Evolutionary conservation across 306 rosid species (phyloP), one percentile per base, ranked within the genome.

Genomic region (Quercus engelmannii): DNA sequence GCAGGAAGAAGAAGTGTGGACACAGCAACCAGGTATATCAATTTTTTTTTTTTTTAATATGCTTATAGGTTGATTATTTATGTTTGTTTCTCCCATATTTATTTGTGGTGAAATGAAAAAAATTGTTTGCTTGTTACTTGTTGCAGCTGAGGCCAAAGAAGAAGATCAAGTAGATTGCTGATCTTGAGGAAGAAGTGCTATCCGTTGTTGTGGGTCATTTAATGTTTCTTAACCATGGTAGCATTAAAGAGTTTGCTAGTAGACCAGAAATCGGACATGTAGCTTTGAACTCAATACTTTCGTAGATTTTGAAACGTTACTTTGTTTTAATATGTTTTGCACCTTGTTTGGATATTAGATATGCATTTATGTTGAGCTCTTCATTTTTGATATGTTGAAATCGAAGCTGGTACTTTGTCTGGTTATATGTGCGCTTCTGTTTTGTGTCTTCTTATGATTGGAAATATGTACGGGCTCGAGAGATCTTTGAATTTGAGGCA

Each of bases 1-100:
- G 99, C 97, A 91, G 99, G 93, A 95, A 95, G 80, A 95, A 95
- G 96, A 95, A 95, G 88, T 95, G 99, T 83, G 99, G 99, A 43
- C 99, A 95, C 91, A 95, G 98, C 95, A 95, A 94, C 94, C 98
- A 94, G 97, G 97, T 89, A 65, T 18, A 6, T 8, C 43, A 28
- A 33, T 74, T 9, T 62, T 31, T 13, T 1, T 4, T 6, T 4
- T 17, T 51, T 30, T 12, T 51, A 38, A 38, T 0, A 2, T 8
- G 0, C 46, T 26, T 31, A 13, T 13, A 23, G 6, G 52, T 21
- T 11, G 17, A 49, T 71, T 0, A 23, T 33, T 2, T 4, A 17
- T 55, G 3, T 9, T 23, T 38, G 1, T 3, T 20, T 6, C 6
- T 20, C 59, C 10, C 2, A 46, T 20, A 23, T 25, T 3, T 55